A percentile compares a stretch with the other conserved stretches of the same genome.
phyloP scores from a whole-genome alignment of 345 rosid species.

The Ceriops decandra region DNA sequence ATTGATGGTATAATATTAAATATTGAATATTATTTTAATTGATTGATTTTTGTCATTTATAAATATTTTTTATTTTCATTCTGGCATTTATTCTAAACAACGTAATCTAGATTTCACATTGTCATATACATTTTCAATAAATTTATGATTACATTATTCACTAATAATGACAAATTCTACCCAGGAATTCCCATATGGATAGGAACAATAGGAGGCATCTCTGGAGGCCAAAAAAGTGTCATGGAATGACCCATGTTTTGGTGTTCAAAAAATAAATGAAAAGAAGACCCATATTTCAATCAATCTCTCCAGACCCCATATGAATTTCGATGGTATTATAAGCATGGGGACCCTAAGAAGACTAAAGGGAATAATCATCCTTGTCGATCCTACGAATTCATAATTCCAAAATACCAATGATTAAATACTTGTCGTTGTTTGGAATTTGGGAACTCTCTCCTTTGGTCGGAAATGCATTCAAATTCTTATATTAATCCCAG shows the following conservation, averaged over 20 bases:
- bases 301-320: not conserved
- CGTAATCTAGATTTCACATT: no score
- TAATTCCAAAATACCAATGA: constrained; percentile 22
- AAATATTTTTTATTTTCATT: no score
- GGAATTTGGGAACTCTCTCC: constrained; percentile 15
- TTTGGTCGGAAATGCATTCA: constrained; percentile 7
- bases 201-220: not conserved
- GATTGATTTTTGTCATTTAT: no score
- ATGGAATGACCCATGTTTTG: constrained; percentile 14
- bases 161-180: no score
- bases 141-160: no score
- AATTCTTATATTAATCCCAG: not conserved
- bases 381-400: constrained; percentile 36
- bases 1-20: no score
- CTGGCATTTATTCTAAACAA: no score
- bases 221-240: not conserved
- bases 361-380: constrained; percentile 17
- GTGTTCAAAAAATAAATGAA: no score
- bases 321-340: no score
- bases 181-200: not conserved
- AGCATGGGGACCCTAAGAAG: constrained; percentile 17
- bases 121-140: no score
- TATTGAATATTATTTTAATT: no score
- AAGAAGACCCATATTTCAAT: constrained; percentile 12
- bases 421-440: constrained; percentile 22